Base-by-base conservation (phyloP, 2,329 filamentous ascomycete genomes). In the Pleoardoris graminearum region DNA sequence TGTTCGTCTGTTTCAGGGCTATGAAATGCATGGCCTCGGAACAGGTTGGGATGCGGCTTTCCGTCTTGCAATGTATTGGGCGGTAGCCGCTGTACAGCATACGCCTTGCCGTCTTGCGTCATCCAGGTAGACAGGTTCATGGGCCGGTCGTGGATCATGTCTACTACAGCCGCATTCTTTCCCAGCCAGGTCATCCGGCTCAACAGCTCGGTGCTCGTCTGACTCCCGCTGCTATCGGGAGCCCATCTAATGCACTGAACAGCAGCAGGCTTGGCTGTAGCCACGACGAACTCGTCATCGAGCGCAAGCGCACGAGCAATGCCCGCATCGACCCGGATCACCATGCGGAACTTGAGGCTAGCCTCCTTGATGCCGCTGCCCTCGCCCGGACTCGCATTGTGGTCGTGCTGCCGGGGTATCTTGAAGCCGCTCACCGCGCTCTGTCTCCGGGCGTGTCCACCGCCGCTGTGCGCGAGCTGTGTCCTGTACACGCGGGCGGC, bases 81-180 rank as follows among this genome's bases (percentile, higher is more conserved):
- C 42, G 68, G 62, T 14, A 80, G 68, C 54, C 91, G 85, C 73
- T 97, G 94, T 21, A 97, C 92, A 16, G 93, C 92, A 74, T 95
- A 97, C 1, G 87, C 91, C 69, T 85, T 86, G 6, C 94, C 94
- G 64, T 95, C 91, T 65, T 81, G 89, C 4, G 91, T 94, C 51
- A 96, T 84, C 94, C 94, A 99, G 8, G 92, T 90, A 8, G 90
- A 87, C 11, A 99, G 79, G 66, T 96, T 97, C 92, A 99, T 99
- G 0, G 94, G 93, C 54, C 93, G 85, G 72, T 99, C 94, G 69
- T 96, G 87, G 1, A 93, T 88, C 88, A 99, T 95, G 65, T 95
- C 90, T 16, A 81, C 79, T 48, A 97, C 84, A 1, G 82, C 84
- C 1, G 83, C 80, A 72, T 89, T 93, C 72, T 90, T 92, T 47